A percentile compares a stretch with the other conserved stretches of the same genome.
Evolutionary conservation across 2,329 filamentous ascomycete genomes (phyloP).

Genomic region (Fusarium verticillioides): DNA sequence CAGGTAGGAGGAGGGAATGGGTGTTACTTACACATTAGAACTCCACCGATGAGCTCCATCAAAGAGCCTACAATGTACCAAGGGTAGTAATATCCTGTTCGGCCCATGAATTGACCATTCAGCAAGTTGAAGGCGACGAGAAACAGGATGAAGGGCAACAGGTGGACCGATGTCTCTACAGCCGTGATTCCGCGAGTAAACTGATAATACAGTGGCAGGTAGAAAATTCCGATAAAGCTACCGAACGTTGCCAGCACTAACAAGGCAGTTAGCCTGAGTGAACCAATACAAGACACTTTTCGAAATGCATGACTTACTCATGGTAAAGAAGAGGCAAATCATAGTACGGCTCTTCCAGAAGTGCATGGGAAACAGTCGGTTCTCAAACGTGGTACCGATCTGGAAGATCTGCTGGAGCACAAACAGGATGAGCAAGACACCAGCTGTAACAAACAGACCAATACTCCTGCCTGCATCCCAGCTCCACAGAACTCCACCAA

Average conservation of each 20-base stretch:
- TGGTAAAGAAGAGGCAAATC: slow-evolving; percentile 56
- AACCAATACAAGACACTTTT: rapidly evolving
- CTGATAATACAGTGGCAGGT: slow-evolving; percentile 14
- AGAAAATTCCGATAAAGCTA: slow-evolving; percentile 18
- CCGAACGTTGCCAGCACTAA: slow-evolving; percentile 15
- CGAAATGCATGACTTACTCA: slow-evolving; percentile 20
- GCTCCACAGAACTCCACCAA: slow-evolving; percentile 58
- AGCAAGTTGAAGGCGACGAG: slow-evolving; percentile 16
- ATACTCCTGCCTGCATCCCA: slow-evolving; percentile 59
- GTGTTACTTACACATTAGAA: background rate
- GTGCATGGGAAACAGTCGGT: slow-evolving; percentile 59
- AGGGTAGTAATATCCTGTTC: slow-evolving; percentile 13
- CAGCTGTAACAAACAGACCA: slow-evolving; percentile 56
- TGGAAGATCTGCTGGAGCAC: slow-evolving; percentile 54
- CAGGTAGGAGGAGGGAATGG: rapidly evolving
- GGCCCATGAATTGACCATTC: slow-evolving; percentile 12
- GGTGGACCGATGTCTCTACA: slow-evolving; percentile 3
- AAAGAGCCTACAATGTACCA: slow-evolving; percentile 4
- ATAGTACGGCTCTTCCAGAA: slow-evolving; percentile 53
- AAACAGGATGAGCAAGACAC: slow-evolving; percentile 54
- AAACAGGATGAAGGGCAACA: slow-evolving; percentile 11
- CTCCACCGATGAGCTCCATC: slow-evolving; percentile 4
- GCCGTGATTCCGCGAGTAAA: slow-evolving; percentile 5
- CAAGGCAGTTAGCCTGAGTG: background rate
- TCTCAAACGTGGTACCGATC: slow-evolving; percentile 13